Percentiles rank a stretch among this genome's conserved stretches.
Conservation (phyloP, 441 rosid species). For the Eutrema salsugineum region DNA sequence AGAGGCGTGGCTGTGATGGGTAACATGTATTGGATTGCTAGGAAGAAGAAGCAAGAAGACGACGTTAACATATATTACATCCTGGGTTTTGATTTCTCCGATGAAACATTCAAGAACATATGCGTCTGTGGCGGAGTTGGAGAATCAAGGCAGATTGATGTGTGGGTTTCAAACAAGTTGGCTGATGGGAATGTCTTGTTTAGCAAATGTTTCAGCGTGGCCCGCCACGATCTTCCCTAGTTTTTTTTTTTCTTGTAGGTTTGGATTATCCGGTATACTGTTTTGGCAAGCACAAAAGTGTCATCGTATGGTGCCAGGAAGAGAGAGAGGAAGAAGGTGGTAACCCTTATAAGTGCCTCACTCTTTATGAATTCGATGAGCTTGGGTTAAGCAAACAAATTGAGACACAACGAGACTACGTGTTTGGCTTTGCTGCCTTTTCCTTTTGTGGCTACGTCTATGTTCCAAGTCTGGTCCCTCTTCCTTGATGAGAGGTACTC, state of each 20-base stretch:
- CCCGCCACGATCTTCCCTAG: background rate
- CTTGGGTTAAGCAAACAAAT: background rate
- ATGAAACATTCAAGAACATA: background rate
- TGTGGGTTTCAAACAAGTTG: background rate
- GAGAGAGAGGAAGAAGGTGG: background rate
- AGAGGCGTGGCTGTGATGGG: background rate
- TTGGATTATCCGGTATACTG: background rate
- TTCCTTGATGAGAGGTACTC: background rate
- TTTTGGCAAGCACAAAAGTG: background rate
- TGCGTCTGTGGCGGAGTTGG: too few species aligned
- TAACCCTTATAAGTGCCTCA: background rate
- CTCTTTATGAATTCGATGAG: background rate
- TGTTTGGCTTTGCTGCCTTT: background rate
- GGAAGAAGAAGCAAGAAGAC: background rate
- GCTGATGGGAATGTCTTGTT: background rate
- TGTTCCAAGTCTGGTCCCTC: background rate
- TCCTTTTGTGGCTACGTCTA: background rate
- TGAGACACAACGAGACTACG: background rate
- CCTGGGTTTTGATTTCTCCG: background rate
- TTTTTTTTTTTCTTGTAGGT: too few species aligned
- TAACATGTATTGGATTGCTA: background rate
- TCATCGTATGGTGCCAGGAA: background rate
- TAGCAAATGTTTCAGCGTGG: background rate
- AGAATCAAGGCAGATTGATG: background rate
- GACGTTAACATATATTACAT: background rate